Evolutionary conservation across 2,329 filamentous ascomycete genomes (phyloP), one percentile per base, ranked within the genome.

Genomic region (Orbilia ellipsospora): DNA sequence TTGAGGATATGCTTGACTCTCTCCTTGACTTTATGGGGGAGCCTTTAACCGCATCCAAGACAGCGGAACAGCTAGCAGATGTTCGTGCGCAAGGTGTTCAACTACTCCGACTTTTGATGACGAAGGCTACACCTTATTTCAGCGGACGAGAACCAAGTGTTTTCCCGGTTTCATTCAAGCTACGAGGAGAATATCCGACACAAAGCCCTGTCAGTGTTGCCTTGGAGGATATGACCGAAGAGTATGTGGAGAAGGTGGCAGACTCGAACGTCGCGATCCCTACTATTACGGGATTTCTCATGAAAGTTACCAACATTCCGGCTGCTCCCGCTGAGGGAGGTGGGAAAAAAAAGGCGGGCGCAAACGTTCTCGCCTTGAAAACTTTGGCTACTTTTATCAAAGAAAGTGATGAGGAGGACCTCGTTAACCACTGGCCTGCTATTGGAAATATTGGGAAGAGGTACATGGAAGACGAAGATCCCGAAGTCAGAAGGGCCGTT

Each of bases 51-150:
- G 70, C 63, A 13, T 48, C 56, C 3, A 78, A 79, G 26, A 77
- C 77, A 23, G 63, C 77, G 4, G 70, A 78, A 31, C 73, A 74
- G 42, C 69, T 77, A 2, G 76, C 77, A 23, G 79, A 80, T 56
- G 76, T 79, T n/a, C 77, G 78, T 48, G 70, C 78, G 12, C 79
- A 80, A 50, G 79, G 77, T 15, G 48, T 80, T 8, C 81, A 82
- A 12, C 85, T 86, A 2, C 83, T 87, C 10, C 84, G 84, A 64
- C 85, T 87, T 78, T 81, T 87, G 2, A 84, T 85, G 2, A 81
- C 85, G 55, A 86, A 86, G 52, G 77, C 78, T 8, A 62, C 78
- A 1, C 78, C 79, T 20, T 79, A 80, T 61, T 79, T 80, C 31
- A 73, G 73, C n/a, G 75, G 75, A 26, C 77, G 79, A 28, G 79